Evolutionary conservation across 495 filamentous ascomycete species (phyloP), one percentile per base, ranked within the genome.

Genomic region (Neurospora sp.): DNA sequence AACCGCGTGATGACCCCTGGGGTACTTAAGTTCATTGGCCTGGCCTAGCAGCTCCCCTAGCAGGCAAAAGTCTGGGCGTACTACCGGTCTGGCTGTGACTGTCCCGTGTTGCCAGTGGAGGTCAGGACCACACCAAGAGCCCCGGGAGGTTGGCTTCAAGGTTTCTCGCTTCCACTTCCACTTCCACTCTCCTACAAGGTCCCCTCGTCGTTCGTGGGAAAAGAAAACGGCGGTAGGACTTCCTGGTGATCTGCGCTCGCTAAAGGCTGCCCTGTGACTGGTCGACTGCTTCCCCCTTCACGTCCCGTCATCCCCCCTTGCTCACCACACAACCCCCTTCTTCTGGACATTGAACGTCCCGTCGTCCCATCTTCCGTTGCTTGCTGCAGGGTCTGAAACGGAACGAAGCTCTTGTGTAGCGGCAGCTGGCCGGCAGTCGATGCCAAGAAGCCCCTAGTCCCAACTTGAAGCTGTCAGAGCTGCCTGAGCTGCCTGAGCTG

Each of bases 21-120:
- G 74, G 40, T 77, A 75, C 76, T 79, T 79, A 79, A 65, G 53
- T 18, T 65, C 71, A 69, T 71, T 65, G 53, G 22, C 27, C 53
- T 61, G 53, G 22, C 53, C 53, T 65, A 65, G 53, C 53, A 65
- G 53, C 53, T 65, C 53, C 53, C 53, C 53, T 65, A 65, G 53
- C 53, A 65, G 53, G 53, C 53, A 18, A 31, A 65, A 65, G 53
- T 31, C 69, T 41, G 69, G 70, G 44, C 44, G 41, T 41, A 41
- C 53, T 16, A 9, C n/a, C 31, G 35, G 22, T 73, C 72, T 73
- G 72, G 68, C 72, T 69, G 42, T 44, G 20, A 70, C 41, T 70
- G 69, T 59, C 48, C 48, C 22, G 48, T 22, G 48, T 59, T 59
- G 6, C 53, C 53, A 61, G 22, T 27, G 27, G 27, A 27, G 27